Evolutionary conservation across 2,329 filamentous ascomycete species (phyloP).

Genomic region (Verticillium longisporum): DNA sequence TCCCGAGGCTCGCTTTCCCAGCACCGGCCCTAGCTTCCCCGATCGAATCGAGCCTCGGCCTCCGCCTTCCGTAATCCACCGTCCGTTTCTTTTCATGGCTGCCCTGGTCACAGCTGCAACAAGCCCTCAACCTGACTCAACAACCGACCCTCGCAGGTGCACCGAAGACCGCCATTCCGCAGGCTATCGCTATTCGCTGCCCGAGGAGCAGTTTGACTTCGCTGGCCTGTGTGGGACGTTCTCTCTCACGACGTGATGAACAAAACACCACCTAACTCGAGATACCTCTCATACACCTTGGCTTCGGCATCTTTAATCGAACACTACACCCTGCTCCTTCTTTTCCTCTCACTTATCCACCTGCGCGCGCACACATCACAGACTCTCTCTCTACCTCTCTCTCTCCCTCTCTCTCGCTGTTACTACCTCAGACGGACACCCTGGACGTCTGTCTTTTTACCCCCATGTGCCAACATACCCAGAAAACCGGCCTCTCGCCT

Average conservation of each 20-base stretch:
- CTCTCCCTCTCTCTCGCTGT: too few relatives aligned
- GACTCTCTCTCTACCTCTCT: too few relatives aligned
- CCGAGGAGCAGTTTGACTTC: background rate
- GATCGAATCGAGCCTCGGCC: background rate
- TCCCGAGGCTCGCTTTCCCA: background rate
- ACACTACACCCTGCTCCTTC: slow-evolving; percentile 6
- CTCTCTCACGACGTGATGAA: slow-evolving; percentile 3
- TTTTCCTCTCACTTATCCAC: background rate
- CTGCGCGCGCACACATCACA: background rate
- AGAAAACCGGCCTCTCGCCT: background rate
- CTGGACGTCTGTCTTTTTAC: slow-evolving; percentile 1
- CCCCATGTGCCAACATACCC: background rate
- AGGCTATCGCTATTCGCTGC: slow-evolving; percentile 4
- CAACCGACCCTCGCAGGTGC: background rate
- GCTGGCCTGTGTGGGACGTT: background rate
- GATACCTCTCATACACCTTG: slow-evolving; percentile 7
- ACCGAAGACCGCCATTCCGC: slow-evolving; percentile 3
- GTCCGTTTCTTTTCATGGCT: background rate
- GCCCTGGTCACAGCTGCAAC: background rate
- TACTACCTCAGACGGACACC: background rate
- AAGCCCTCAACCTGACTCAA: background rate
- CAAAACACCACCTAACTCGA: slow-evolving; percentile 1
- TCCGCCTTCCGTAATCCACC: background rate
- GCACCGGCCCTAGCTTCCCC: background rate
- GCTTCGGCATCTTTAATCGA: slow-evolving; percentile 11